Conservation (phyloP, 768 basidiomycete genomes). For the Leccinellum albellum region DNA sequence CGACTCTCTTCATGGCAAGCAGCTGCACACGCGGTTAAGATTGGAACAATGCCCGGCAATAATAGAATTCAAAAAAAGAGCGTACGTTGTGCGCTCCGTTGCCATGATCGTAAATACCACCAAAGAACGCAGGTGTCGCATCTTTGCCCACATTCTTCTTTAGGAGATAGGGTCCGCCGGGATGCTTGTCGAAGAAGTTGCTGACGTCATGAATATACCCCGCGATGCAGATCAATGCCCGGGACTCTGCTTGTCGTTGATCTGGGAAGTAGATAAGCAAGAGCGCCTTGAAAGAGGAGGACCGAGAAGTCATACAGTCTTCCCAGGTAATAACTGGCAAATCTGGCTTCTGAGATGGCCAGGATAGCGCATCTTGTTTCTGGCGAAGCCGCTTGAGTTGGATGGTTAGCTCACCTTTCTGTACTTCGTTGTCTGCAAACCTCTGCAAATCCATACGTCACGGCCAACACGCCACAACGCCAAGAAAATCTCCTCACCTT, state of each 20-base stretch:
- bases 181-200: slow-evolving; percentile 80
- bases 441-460: slow-evolving; percentile 29
- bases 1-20: slow-evolving; percentile 12
- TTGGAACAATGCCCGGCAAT: background rate
- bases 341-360: slow-evolving; percentile 71
- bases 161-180: slow-evolving; percentile 80
- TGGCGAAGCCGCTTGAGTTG: slow-evolving; percentile 78
- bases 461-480: background rate
- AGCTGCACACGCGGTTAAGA: background rate
- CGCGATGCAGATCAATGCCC: slow-evolving; percentile 80
- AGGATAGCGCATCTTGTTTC: slow-evolving; percentile 66
- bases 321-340: slow-evolving; percentile 86
- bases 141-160: slow-evolving; percentile 85
- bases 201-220: slow-evolving; percentile 88
- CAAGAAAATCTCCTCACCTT: slow-evolving; percentile 31
- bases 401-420: slow-evolving; percentile 88
- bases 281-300: slow-evolving; percentile 3
- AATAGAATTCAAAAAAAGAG: slow-evolving; percentile 7
- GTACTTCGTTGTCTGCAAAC: slow-evolving; percentile 56
- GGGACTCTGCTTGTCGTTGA: slow-evolving; percentile 71
- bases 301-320: slow-evolving; percentile 47
- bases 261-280: slow-evolving; percentile 36
- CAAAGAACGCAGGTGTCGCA: slow-evolving; percentile 88
- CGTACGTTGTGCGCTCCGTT: slow-evolving; percentile 78
- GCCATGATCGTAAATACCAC: slow-evolving; percentile 79